Evolutionary conservation across 768 basidiomycete genomes (phyloP).

Genomic region (Filobasidium wieringae): DNA sequence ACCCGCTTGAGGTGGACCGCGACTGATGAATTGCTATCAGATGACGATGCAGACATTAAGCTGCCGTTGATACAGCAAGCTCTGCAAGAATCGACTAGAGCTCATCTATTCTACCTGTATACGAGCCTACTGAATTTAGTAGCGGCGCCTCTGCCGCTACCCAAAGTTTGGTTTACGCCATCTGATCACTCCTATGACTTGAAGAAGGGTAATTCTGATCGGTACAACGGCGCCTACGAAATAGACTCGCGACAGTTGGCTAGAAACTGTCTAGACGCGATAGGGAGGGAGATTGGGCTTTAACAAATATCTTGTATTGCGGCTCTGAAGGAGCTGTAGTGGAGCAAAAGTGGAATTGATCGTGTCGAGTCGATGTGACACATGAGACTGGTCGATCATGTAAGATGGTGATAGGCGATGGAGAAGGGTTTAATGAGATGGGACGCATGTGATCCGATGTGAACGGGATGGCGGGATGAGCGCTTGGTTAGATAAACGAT

Average conservation of each 20-base stretch:
- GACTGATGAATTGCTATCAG: no score
- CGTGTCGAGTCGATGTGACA: no score
- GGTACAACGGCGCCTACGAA: slow-evolving; percentile 41
- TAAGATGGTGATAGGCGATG: no score
- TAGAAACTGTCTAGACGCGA: slow-evolving; percentile 1
- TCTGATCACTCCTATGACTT: neutral
- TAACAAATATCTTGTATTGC: neutral
- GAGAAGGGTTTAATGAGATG: no score
- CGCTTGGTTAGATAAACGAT: no score
- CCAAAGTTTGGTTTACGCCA: slow-evolving; percentile 52
- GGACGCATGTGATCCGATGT: no score
- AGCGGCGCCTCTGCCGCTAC: slow-evolving; percentile 56
- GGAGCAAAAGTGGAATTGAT: no score
- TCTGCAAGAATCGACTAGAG: slow-evolving; percentile 60
- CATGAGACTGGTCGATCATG: no score
- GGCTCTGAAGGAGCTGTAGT: no score
- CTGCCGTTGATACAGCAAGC: slow-evolving; percentile 56
- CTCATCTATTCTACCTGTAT: slow-evolving; percentile 84
- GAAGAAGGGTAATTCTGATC: slow-evolving; percentile 52
- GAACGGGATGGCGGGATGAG: no score
- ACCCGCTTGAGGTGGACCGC: neutral
- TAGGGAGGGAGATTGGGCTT: slow-evolving; percentile 2
- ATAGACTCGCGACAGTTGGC: slow-evolving; percentile 4
- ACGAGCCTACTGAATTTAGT: slow-evolving; percentile 64
- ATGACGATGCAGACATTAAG: slow-evolving; percentile 32